phyloP scores from a whole-genome alignment of 257 asterid genomes.

The Solanum paucissectum region DNA sequence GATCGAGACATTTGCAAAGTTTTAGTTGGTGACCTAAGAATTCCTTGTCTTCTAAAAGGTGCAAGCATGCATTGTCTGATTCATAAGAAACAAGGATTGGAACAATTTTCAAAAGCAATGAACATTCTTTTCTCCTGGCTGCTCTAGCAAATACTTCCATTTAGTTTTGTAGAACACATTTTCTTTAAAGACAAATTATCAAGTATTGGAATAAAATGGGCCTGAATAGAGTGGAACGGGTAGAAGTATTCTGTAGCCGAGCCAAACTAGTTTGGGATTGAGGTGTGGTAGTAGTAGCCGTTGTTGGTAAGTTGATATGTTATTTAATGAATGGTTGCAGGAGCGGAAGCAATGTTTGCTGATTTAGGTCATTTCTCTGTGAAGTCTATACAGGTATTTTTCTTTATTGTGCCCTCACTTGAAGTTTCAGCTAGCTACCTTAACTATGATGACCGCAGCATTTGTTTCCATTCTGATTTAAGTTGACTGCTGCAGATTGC shows the following conservation, averaged over 20 bases:
- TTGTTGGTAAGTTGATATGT: not conserved
- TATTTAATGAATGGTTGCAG: conserved; percentile 28
- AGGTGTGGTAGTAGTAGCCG: not conserved
- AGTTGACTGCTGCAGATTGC: conserved; percentile 54
- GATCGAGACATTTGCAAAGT: not conserved
- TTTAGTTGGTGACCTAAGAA: not conserved
- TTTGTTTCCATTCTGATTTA: not conserved
- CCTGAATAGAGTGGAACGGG: not conserved
- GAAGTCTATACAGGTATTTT: conserved; percentile 74
- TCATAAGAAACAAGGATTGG: not conserved
- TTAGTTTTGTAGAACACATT: not conserved
- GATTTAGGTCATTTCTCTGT: conserved; percentile 95
- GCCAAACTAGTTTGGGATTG: not conserved
- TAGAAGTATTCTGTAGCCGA: not conserved
- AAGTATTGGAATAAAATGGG: not conserved
- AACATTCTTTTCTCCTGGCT: not conserved
- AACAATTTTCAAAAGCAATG: not conserved
- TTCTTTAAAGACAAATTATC: not conserved
- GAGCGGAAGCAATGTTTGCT: conserved; percentile 99
- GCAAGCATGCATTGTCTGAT: not conserved
- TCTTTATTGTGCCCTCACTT: not conserved
- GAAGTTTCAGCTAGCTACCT: not conserved
- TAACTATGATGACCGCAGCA: not conserved
- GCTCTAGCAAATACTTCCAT: not conserved
- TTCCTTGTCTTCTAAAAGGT: not conserved